phyloP scores from a whole-genome alignment of 2,329 filamentous ascomycete genomes.

The Sarocladium strictum region DNA sequence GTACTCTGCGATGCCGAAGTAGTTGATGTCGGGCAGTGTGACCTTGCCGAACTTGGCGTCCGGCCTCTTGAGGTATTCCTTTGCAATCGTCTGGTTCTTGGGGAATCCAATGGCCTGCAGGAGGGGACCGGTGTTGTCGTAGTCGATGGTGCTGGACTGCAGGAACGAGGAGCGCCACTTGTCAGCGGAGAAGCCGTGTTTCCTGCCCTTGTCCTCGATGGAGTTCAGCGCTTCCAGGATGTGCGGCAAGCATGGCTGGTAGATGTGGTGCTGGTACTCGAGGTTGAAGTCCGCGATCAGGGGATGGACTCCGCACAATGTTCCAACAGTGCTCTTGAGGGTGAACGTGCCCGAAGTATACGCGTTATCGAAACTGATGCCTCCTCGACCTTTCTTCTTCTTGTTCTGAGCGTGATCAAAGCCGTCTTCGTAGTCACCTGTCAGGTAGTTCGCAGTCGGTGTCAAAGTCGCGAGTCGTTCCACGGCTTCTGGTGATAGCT shows the following conservation, averaged over 20 bases:
- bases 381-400: constrained; percentile 22
- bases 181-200: constrained; percentile 3
- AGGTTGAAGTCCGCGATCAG: constrained; percentile 36
- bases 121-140: constrained; percentile 27
- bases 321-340: constrained; percentile 34
- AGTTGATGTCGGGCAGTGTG: constrained; percentile 26
- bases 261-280: constrained; percentile 34
- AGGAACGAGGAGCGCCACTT: constrained; percentile 27
- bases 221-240: constrained; percentile 28
- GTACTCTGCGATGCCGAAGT: constrained; percentile 27
- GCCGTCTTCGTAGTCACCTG: constrained; percentile 29
- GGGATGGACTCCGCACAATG: constrained; percentile 35
- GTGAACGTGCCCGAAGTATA: constrained; percentile 37
- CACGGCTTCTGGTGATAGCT: constrained; percentile 25
- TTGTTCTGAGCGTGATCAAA: constrained; percentile 18
- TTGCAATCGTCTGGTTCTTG: constrained; percentile 18
- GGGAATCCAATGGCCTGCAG: constrained; percentile 26
- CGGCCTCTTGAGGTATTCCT: constrained; percentile 23
- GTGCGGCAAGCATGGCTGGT: constrained; percentile 38
- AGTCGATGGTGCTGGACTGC: constrained; percentile 26
- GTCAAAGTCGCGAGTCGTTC: constrained; percentile 23
- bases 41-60: constrained; percentile 23
- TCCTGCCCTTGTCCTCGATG: constrained; percentile 11
- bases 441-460: constrained; percentile 26
- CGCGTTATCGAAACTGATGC: constrained; percentile 33